Base-by-base conservation (phyloP, 1,284 basidiomycete species). In the Cryptococcus wingfieldii region DNA sequence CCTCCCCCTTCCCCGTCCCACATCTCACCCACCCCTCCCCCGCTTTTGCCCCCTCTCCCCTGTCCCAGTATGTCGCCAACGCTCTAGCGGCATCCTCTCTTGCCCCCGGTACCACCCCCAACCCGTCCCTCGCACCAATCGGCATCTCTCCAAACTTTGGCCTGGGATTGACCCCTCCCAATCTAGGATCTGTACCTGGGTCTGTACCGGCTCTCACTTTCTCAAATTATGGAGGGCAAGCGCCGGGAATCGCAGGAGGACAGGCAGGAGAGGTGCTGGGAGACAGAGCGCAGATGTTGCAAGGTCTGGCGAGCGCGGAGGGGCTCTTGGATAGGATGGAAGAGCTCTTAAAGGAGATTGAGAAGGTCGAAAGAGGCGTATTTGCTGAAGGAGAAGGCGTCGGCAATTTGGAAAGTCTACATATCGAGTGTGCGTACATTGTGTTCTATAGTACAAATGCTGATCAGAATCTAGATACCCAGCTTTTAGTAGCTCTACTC, bases 11-110 rank as follows among this genome's bases (percentile, higher is more conserved):
- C 45, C 47, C 50, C 7, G 13, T 43, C 2, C 50, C 53, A 18
- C 53, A 59, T 10, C 37, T 56, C 16, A 46, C 53, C 43, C 54
- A 53, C 27, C 50, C 49, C 34, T 43, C 46, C 13, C 46, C 46
- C 10, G 19, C 48, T 23, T 60, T 60, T 28, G 55, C 59, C 19
- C 59, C 59, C 25, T 60, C 59, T 4, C 59, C 59, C 10, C 39
- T 60, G 19, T 53, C 59, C 4, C 59, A 60, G 19, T 39, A 56
- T 5, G 46, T 57, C 37, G 49, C 55, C 1, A 51, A 48, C 7
- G 37, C 52, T 4, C 45, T 49, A 23, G 19, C 46, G 12, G 16
- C 45, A 14, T 14, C 39, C 5, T 27, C 48, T 4, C 25, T 38
- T 16, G 34, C 38, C n/a, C 28, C 39, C 31, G 45, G 39, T 6